Evolutionary conservation across 1,284 basidiomycete species (phyloP), one percentile per base, ranked within the genome.

Genomic region (Rhodotorula sp.): DNA sequence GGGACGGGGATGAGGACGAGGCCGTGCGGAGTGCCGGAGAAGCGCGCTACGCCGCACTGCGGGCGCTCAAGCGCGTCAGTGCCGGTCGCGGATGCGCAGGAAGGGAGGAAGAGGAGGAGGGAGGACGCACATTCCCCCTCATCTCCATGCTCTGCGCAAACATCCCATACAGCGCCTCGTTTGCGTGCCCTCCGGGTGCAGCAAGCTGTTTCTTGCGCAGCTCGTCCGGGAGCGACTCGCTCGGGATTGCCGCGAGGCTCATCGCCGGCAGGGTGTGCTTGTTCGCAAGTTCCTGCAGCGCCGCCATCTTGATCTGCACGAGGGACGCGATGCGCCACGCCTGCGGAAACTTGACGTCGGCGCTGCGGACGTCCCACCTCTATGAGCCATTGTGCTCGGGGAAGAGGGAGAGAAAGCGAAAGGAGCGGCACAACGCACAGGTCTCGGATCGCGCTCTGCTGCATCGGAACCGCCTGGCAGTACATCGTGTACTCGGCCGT

Each of bases 131-230:
- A 17, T 67, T 65, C 25, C 51, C 37, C 13, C 71, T 48, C 55
- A 50, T 41, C 56, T 75, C 67, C 36, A 76, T 69, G 13, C 61
- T 71, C 46, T 69, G 55, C 21, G 72, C 65, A 37, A 76, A 67
- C 3, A 89, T 90, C 76, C 91, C 92, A 83, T 96, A 97, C 36
- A 97, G 83, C 60, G 86, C 86, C 83, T 95, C 93, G 80, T 96
- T 97, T 76, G 54, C 69, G 60, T 63, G 50, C 25, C 67, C 74
- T 21, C 63, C 63, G 22, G 56, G 25, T 44, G 56, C 58, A 17
- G 44, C 53, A 39, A 13, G 34, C 62, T 69, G 69, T 61, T 64
- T 63, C n/a, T 73, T 64, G 53, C 55, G 19, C 13, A 75, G 34
- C 55, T 71, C 71, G 53, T 63, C 59, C 10, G 71, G 71, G 19